Conservation (phyloP, 495 filamentous ascomycete species). For the Aeminium ludgeri region DNA sequence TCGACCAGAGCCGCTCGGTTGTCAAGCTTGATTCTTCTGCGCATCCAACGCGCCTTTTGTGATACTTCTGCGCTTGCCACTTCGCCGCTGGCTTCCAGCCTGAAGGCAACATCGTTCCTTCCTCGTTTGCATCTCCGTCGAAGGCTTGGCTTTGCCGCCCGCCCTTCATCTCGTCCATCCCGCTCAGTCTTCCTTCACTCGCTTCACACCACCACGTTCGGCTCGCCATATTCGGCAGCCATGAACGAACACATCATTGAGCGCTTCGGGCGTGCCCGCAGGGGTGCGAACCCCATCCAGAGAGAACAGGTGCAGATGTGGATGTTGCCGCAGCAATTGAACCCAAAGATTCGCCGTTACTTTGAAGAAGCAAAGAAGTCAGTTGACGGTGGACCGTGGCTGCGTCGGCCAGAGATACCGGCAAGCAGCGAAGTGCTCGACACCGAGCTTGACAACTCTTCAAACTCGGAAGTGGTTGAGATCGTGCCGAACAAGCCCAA, state of each 20-base stretch:
- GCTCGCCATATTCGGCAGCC: no score
- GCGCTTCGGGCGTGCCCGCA: constrained; percentile 10
- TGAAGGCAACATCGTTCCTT: no score
- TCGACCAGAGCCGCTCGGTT: no score
- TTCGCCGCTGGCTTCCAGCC: no score
- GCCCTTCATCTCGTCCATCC: background rate
- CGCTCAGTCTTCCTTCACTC: background rate
- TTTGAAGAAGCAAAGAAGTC: constrained; percentile 9
- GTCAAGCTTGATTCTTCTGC: no score
- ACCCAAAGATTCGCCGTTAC: constrained; percentile 18
- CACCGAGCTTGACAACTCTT: constrained; percentile 6
- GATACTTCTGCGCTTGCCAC: no score
- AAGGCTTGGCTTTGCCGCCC: no score
- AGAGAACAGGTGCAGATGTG: constrained; percentile 4
- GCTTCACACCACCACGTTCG: no score
- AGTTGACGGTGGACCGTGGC: constrained; percentile 17
- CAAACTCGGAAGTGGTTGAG: constrained; percentile 3
- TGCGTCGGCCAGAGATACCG: constrained; percentile 20
- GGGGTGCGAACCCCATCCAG: background rate
- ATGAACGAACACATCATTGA: constrained; percentile 15
- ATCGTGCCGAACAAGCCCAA: constrained; percentile 24
- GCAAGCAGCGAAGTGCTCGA: constrained; percentile 18
- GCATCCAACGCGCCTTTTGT: no score
- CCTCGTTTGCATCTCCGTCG: no score
- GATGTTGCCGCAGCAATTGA: constrained; percentile 8